Percentiles rank a stretch among this genome's conserved stretches.
phyloP scores from a whole-genome alignment of 2,329 filamentous ascomycete genomes.

The Sclerotinia minor region DNA sequence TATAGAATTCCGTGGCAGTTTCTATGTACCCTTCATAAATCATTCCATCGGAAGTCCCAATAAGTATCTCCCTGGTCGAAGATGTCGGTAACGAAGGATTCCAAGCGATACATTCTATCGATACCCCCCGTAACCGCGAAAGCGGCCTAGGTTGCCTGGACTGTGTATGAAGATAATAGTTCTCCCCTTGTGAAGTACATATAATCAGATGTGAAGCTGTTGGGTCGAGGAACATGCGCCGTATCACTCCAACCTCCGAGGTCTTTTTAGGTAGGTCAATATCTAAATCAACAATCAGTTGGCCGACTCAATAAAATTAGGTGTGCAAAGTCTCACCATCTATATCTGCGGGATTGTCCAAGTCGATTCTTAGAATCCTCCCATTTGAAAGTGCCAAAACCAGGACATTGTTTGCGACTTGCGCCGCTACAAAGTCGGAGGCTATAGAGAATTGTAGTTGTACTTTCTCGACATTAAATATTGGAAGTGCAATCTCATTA shows the following conservation, averaged over 20 bases:
- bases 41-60: conserved; percentile 90
- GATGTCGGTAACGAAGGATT: conserved; percentile 90
- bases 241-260: conserved; percentile 87
- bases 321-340: conserved; percentile 60
- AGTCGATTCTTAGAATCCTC: conserved; percentile 88
- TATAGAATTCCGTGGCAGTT: conserved; percentile 90
- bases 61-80: conserved; percentile 88
- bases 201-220: conserved; percentile 93
- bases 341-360: conserved; percentile 92
- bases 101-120: conserved; percentile 90
- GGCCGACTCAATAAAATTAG: neutral
- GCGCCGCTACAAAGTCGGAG: conserved; percentile 92
- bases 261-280: conserved; percentile 95
- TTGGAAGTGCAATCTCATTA: conserved; percentile 68
- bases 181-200: conserved; percentile 88
- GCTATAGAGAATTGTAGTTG: conserved; percentile 93
- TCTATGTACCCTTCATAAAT: conserved; percentile 96
- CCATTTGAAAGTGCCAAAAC: conserved; percentile 89
- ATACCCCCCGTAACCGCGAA: conserved; percentile 78
- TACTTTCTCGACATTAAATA: conserved; percentile 92
- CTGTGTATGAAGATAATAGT: conserved; percentile 96
- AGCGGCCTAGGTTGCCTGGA: conserved; percentile 83
- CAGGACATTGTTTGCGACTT: conserved; percentile 96
- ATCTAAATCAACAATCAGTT: conserved; percentile 55
- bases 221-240: conserved; percentile 94